phyloP scores from a whole-genome alignment of 495 filamentous ascomycete species.

The Hypoxylon fuscum region DNA sequence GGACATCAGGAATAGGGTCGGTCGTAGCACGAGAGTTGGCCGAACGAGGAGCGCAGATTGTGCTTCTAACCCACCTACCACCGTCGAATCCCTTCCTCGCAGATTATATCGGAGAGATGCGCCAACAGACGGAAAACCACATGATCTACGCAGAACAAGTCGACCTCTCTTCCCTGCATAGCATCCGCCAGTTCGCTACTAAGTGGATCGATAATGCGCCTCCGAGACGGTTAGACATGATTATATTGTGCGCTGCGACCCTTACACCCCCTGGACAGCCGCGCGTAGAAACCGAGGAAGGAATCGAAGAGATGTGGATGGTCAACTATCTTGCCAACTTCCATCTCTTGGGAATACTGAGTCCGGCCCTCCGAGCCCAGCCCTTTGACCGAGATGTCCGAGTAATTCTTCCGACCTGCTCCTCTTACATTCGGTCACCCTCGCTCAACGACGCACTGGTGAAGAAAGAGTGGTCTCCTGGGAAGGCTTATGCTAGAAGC shows the following conservation, averaged over 20 bases:
- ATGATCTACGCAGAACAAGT: constrained; percentile 95
- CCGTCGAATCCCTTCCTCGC: constrained; percentile 86
- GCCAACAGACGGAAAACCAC: constrained; percentile 79
- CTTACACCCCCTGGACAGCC: constrained; percentile 69
- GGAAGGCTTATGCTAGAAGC: constrained; percentile 77
- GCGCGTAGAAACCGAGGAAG: constrained; percentile 70
- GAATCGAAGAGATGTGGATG: constrained; percentile 88
- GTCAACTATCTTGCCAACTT: constrained; percentile 96
- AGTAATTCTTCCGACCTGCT: constrained; percentile 85
- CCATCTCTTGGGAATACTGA: constrained; percentile 89
- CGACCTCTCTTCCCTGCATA: constrained; percentile 85
- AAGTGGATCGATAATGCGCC: constrained; percentile 98
- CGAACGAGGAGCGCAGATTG: constrained; percentile 83
- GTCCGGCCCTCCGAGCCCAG: constrained; percentile 86
- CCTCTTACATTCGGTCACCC: constrained; percentile 79
- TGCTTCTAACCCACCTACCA: constrained; percentile 85
- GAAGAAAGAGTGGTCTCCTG: constrained; percentile 60
- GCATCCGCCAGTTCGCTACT: constrained; percentile 92
- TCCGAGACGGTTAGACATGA: constrained; percentile 88
- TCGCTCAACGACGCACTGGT: constrained; percentile 58
- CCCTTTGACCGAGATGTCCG: constrained; percentile 93
- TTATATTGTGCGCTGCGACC: constrained; percentile 84
- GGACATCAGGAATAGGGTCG: constrained; percentile 93
- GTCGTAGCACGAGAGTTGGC: constrained; percentile 77
- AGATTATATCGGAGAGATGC: constrained; percentile 91